Evolutionary conservation across 495 filamentous ascomycete species (phyloP).

Genomic region (Lophiostoma macrostomum): DNA sequence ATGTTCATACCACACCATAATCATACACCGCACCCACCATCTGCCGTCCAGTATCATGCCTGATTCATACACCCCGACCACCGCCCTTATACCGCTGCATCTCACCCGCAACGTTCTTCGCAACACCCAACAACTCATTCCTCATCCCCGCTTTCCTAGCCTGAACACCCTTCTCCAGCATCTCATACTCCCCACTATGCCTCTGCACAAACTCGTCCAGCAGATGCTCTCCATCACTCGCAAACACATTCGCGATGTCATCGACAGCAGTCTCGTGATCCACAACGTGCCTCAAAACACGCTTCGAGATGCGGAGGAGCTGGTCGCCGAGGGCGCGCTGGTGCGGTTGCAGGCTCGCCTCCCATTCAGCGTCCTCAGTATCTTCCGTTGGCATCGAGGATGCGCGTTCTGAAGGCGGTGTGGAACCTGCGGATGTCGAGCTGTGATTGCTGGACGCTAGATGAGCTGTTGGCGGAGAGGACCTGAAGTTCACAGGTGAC

Average conservation of each 20-base stretch:
- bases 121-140: no score
- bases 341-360: constrained; percentile 26
- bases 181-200: constrained; percentile 7
- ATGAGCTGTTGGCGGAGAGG: constrained; percentile 12
- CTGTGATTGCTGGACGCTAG: constrained; percentile 29
- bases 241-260: constrained; percentile 18
- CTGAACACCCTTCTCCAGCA: not conserved
- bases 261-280: constrained; percentile 23
- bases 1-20: no score
- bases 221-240: constrained; percentile 17
- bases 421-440: constrained; percentile 24
- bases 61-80: no score
- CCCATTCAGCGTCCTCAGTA: constrained; percentile 29
- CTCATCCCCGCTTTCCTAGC: constrained; percentile 11
- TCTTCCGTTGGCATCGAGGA: not conserved
- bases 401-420: not conserved
- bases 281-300: constrained; percentile 20
- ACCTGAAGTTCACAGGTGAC: constrained; percentile 3
- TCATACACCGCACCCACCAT: no score
- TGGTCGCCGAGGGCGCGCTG: constrained; percentile 18
- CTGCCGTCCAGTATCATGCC: no score
- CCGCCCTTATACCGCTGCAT: no score
- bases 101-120: no score
- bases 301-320: constrained; percentile 19
- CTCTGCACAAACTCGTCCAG: constrained; percentile 8